These are phyloP conservation scores for Cercospora sojina DNA, from an alignment of 2,329 filamentous ascomycete species.

Conservation along the genomic window DNA sequence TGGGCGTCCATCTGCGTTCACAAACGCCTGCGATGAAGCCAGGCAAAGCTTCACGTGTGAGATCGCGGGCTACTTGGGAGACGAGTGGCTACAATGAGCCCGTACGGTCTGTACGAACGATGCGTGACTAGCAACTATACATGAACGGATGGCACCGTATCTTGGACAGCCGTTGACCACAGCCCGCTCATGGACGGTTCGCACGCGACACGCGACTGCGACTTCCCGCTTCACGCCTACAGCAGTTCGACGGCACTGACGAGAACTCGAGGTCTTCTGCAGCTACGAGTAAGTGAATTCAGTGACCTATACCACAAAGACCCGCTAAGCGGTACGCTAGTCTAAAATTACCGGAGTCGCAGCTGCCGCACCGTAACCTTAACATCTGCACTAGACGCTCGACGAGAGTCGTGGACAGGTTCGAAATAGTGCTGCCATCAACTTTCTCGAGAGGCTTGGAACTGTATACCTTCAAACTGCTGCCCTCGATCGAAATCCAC, in stretches of 20 bases:
- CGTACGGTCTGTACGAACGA: background rate
- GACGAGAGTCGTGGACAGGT: conserved; percentile 3
- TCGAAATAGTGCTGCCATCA: conserved; percentile 1
- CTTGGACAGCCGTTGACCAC: background rate
- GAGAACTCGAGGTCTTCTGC: background rate
- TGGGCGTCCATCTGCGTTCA: background rate
- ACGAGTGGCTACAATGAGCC: background rate
- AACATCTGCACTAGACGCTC: background rate
- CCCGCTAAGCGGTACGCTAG: background rate
- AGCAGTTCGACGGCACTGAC: background rate
- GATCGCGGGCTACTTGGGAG: conserved; percentile 2
- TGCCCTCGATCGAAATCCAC: background rate
- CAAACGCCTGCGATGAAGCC: background rate
- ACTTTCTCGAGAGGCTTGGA: conserved; percentile 3
- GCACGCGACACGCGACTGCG: background rate
- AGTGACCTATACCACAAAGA: background rate
- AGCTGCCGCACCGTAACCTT: conserved; percentile 11
- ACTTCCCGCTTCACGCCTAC: background rate
- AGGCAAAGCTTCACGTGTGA: background rate
- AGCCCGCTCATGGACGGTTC: background rate
- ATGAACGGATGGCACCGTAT: background rate
- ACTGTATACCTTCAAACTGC: conserved; percentile 1
- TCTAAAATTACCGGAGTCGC: conserved; percentile 5
- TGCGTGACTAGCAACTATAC: conserved; percentile 1
- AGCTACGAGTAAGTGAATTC: background rate